Evolutionary conservation across 2,329 filamentous ascomycete species (phyloP), one percentile per base, ranked within the genome.

Genomic region (Aspergillus novoparasiticus): DNA sequence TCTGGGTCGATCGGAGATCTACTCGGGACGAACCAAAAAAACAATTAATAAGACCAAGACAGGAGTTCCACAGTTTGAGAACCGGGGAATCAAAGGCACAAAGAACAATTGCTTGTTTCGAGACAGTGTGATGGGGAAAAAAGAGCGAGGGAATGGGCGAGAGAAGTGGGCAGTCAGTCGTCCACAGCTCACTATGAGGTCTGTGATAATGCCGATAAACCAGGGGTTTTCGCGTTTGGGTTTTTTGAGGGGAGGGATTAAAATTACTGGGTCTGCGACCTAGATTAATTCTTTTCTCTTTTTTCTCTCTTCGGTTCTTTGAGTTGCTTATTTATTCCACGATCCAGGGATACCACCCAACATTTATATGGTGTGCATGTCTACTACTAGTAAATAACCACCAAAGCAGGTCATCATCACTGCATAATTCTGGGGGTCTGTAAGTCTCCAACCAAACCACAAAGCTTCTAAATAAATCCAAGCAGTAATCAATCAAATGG

Each of bases 1-100:
- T 64, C 64, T 64, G 66, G 66, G 68, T 65, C 64, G 69, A 73
- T 75, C 71, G 66, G 58, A 67, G 71, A 73, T 75, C 73, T 67
- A 63, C 45, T 65, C 69, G 67, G 69, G 69, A 69, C 71, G 69
- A 74, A 71, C 41, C 51, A 60, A 57, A 11, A 39, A 60, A 39
- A 36, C 32, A 51, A 51, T 32, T 9, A 51, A 32, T 21, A 32
- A 39, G 51, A 23, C 41, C 11, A 41, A 48, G 12, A 48, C 45
- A 12, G 45, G 45, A 23, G 23, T n/a, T 43, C 46, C n/a, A 39
- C 51, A 16, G n/a, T 55, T n/a, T n/a, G 21, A 55, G 32, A 55
- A 23, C 32, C n/a, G n/a, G 51, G 32, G 34, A 26, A 23, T 23
- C n/a, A 55, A 39, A 55, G 51, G 12, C n/a, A 26, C 32, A 21